Percentiles rank a stretch among this genome's conserved stretches.
phyloP scores from a whole-genome alignment of 2,329 filamentous ascomycete genomes.

The Incumbomyces delicatus region DNA sequence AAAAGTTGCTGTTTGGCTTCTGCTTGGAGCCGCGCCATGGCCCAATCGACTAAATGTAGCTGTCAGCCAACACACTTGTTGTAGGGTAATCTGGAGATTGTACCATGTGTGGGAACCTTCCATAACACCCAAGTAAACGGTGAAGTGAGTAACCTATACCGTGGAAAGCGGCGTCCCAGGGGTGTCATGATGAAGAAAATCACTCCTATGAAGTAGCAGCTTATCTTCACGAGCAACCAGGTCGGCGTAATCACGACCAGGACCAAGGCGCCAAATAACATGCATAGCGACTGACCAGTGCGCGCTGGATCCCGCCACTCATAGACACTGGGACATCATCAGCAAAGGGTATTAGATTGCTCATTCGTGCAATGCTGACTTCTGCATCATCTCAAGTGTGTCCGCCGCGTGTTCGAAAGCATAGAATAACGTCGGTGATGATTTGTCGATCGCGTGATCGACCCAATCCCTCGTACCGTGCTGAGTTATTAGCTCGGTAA shows the following conservation, averaged over 20 bases:
- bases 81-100: not conserved
- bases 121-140: conserved; percentile 10
- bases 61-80: not conserved
- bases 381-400: conserved; percentile 9
- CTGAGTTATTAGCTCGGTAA: conserved; percentile 9
- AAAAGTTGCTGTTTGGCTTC: conserved; percentile 7
- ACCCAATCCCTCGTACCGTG: conserved; percentile 10
- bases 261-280: conserved; percentile 3
- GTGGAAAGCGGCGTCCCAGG: conserved; percentile 5
- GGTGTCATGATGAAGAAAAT: conserved; percentile 11
- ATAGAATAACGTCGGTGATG: conserved; percentile 4
- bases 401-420: conserved; percentile 6
- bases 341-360: not conserved
- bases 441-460: conserved; percentile 7
- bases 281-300: conserved; percentile 1
- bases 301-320: conserved; percentile 10
- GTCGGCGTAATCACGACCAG: conserved; percentile 8
- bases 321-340: conserved; percentile 3
- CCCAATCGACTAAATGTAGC: conserved; percentile 10
- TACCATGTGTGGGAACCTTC: conserved; percentile 13
- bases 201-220: conserved; percentile 5
- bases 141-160: conserved; percentile 8
- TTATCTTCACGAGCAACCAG: conserved; percentile 10
- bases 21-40: conserved; percentile 10
- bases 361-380: not conserved